Base-by-base conservation (phyloP, 1,284 basidiomycete species). In the Ustilago esculenta region DNA sequence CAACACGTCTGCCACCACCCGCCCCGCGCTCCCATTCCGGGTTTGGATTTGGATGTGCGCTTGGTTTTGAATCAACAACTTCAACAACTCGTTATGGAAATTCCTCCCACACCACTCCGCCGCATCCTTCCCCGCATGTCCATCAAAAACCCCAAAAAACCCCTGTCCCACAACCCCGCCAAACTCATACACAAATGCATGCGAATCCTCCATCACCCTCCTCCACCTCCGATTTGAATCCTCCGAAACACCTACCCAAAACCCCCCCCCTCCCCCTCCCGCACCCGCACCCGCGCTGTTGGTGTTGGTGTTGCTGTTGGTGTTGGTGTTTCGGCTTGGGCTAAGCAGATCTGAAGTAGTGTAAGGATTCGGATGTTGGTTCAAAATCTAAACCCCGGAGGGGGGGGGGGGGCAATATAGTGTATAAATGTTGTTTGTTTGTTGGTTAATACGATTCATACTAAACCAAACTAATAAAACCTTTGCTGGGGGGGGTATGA, bases 51-150 rank as follows among this genome's bases (percentile, higher is more conserved):
- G n/a, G n/a, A n/a, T n/a, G n/a, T n/a, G n/a, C n/a, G n/a, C n/a
- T n/a, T n/a, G n/a, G n/a, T n/a, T n/a, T n/a, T n/a, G n/a, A n/a
- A n/a, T n/a, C n/a, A n/a, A n/a, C n/a, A n/a, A n/a, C n/a, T n/a
- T n/a, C n/a, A n/a, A n/a, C n/a, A n/a, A n/a, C 79, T 92, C 92
- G 85, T 94, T 88, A 81, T 98, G 94, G 83, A 98, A 98, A 83
- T 98, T 90, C 74, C 88, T 86, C 21, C 95, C 94, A 83, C 96
- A 98, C 94, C 94, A 98, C 82, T 99, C 96, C 18, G 96, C 96
- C 18, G 95, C 93, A 79, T 97, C 92, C 81, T 97, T 98, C 18
- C 96, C 96, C 0, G 96, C 96, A 81, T 99, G 96, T 3, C 96
- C 96, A 76, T 99, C 96, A 78, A 98, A 99, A 39, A 99, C 89